Evolutionary conservation across 2,329 filamentous ascomycete genomes (phyloP), one percentile per base, ranked within the genome.

Genomic region (Verticillium albo-atrum): DNA sequence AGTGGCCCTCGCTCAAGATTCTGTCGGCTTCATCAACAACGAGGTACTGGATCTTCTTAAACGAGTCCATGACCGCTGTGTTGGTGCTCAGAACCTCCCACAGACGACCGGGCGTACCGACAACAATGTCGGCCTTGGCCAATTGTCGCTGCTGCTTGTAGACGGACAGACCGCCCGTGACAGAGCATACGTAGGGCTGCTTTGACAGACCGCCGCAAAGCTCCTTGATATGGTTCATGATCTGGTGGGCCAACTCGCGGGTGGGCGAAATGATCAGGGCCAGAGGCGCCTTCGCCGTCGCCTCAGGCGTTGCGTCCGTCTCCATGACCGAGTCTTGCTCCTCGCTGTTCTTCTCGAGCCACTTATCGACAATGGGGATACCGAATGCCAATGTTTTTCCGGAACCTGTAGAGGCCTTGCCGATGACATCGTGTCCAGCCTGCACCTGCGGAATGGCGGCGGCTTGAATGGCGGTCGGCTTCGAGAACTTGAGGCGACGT

Each of bases 371-470:
- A 59, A 99, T 95, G 0, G 95, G 95, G 63, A 99, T 92, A 1
- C 89, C 92, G 73, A 97, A 99, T 0, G 95, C 94, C 52, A 99
- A 79, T 0, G 95, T 99, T 76, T 99, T 99, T 67, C 95, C 95
- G 15, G 95, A 98, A 65, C 95, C 95, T 0, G 95, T 99, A 12
- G 94, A 89, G 2, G 95, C 95, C 76, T 99, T 99, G 50, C 95
- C 95, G 64, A 99, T 90, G 17, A 98, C 89, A 73, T 99, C 94
- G 70, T 91, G 90, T 0, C 94, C 94, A 6, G 86, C 84, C 23
- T 94, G 72, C 53, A 97, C 90, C 57, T 90, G 84, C 0, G 95
- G 93, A 66, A 99, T 96, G 1, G 91, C 81, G 34, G 86, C 81
- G 23, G 81, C 76, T 72, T 99, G 95, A 60, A 99, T 97, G 0